A percentile compares a stretch with the other conserved stretches of the same genome.
Conservation (phyloP, 164 flowering plant species). For the Hamamelis virginiana region DNA sequence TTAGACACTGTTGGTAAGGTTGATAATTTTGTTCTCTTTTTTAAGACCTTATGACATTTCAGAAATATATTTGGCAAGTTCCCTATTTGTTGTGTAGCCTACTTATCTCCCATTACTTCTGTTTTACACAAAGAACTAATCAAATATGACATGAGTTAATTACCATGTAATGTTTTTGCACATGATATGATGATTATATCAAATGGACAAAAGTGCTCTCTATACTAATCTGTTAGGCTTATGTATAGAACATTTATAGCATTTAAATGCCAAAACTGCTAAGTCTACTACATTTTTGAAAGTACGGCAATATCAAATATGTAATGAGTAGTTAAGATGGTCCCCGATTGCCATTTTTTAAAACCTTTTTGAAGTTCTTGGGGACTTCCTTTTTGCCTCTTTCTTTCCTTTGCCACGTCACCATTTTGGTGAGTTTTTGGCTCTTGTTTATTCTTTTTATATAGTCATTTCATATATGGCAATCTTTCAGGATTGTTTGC, state of each 20-base stretch:
- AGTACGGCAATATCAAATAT: neutral
- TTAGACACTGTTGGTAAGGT: constrained; percentile 81
- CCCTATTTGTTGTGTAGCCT: neutral
- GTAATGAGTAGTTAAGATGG: neutral
- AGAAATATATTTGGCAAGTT: too few species aligned
- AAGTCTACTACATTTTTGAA: neutral
- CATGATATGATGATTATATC: too few species aligned
- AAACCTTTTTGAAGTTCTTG: neutral
- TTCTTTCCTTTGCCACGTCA: neutral
- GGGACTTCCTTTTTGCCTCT: neutral
- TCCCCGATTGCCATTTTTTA: neutral
- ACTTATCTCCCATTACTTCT: neutral
- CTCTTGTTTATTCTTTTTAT: neutral
- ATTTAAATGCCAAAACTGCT: neutral
- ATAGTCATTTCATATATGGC: neutral
- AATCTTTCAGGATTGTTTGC: constrained; percentile 79
- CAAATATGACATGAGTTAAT: too few species aligned
- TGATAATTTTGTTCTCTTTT: neutral
- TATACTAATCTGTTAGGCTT: neutral
- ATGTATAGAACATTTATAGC: neutral
- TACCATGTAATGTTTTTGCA: too few species aligned
- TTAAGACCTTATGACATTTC: too few species aligned
- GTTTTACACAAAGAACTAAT: neutral
- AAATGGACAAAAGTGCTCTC: too few species aligned
- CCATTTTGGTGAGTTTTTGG: neutral